Percentiles rank a stretch among this genome's conserved stretches.
Evolutionary conservation across 331 rosid genomes (phyloP).

Genomic region (Saraca asoca): DNA sequence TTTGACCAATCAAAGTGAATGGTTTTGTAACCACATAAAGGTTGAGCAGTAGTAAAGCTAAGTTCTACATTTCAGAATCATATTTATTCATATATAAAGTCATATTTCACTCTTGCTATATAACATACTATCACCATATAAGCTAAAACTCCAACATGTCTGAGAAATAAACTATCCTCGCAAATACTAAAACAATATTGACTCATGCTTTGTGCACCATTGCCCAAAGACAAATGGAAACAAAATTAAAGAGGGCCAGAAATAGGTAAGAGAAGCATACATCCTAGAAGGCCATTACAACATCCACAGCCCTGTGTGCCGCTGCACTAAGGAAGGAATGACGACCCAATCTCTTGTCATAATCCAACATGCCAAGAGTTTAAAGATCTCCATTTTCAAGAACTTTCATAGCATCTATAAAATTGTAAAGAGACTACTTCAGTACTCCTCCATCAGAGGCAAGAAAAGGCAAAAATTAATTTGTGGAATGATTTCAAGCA

Average conservation of each 20-base stretch:
- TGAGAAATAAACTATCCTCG: no score
- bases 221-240: no score
- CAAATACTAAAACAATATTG: no score
- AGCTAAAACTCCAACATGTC: no score
- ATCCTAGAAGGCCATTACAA: constrained; percentile 79
- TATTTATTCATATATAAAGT: no score
- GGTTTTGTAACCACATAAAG: no score
- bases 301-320: constrained; percentile 85
- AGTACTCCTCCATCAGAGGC: constrained; percentile 26
- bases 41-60: no score
- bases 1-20: no score
- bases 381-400: constrained; percentile 96
- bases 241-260: not conserved
- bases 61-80: no score
- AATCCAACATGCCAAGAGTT: constrained; percentile 88
- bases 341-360: constrained; percentile 89
- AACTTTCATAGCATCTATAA: constrained; percentile 81
- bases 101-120: no score
- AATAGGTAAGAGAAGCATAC: constrained; percentile 44
- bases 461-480: constrained; percentile 20
- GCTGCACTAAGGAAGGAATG: constrained; percentile 83
- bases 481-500: not conserved
- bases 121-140: no score
- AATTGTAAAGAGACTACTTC: constrained; percentile 29
- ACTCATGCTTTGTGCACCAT: no score